Evolutionary conservation across 202 grass and related monocot species (phyloP).

Genomic region (Zoysia matrella): DNA sequence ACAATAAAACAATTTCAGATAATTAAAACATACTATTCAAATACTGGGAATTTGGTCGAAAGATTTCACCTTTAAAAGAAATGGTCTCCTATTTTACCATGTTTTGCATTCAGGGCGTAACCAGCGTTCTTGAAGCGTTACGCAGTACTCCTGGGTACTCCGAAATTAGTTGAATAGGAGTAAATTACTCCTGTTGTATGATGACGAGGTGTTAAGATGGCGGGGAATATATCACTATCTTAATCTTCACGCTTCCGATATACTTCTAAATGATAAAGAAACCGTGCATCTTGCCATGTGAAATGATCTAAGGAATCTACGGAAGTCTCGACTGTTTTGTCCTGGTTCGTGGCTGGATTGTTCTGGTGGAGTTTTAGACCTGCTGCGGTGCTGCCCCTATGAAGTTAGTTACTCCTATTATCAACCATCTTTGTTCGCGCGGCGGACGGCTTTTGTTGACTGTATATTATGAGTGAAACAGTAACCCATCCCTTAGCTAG

Average conservation of each 20-base stretch:
- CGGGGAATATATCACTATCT: not conserved
- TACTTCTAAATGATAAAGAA: not conserved
- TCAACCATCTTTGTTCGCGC: not conserved
- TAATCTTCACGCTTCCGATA: not conserved
- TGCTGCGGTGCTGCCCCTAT: not conserved
- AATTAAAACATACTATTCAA: not conserved
- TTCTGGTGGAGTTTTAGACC: not conserved
- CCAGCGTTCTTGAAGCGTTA: not conserved
- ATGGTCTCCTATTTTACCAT: too few relatives aligned
- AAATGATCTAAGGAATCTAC: not conserved
- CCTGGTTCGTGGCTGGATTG: not conserved
- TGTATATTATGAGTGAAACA: not conserved
- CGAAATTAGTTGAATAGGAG: not conserved
- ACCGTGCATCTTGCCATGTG: not conserved
- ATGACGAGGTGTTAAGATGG: conserved; percentile 2
- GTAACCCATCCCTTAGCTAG: not conserved
- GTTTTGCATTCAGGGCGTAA: too few relatives aligned
- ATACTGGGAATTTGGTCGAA: not conserved
- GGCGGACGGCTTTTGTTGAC: conserved; percentile 19
- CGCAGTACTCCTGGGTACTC: not conserved
- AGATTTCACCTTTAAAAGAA: not conserved
- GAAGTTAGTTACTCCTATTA: not conserved
- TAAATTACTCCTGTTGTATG: not conserved
- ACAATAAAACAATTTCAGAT: too few relatives aligned
- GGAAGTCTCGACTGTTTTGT: not conserved